Conservation (phyloP, 2,329 filamentous ascomycete species). For the Ciborinia camelliae region DNA sequence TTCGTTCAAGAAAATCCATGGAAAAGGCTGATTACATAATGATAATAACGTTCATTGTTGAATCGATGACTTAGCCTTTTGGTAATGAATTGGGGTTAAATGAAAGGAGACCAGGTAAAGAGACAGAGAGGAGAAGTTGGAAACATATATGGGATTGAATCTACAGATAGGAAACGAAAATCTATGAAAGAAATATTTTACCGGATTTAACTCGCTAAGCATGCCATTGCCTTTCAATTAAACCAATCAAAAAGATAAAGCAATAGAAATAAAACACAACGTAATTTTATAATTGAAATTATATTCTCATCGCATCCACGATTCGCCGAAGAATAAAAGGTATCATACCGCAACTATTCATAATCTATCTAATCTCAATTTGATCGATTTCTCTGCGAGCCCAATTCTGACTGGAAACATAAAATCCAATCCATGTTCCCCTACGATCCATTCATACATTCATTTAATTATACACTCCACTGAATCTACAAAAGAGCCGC, state of each 20-base stretch:
- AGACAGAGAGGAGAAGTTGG: too few relatives aligned
- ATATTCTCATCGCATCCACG: neutral
- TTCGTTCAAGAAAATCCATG: too few relatives aligned
- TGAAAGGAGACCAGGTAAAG: too few relatives aligned
- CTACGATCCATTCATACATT: neutral
- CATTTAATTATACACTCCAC: slow-evolving; percentile 12
- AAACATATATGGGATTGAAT: too few relatives aligned
- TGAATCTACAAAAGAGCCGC: slow-evolving; percentile 26
- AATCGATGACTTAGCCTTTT: too few relatives aligned
- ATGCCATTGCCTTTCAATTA: too few relatives aligned
- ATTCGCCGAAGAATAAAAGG: neutral
- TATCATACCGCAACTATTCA: slow-evolving; percentile 1
- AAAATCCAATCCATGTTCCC: slow-evolving; percentile 7
- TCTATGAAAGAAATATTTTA: too few relatives aligned
- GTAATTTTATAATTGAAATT: neutral
- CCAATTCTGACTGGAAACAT: slow-evolving; percentile 1
- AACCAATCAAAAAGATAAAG: neutral
- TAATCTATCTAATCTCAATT: neutral
- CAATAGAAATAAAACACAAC: neutral
- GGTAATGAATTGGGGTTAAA: too few relatives aligned
- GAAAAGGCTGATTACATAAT: too few relatives aligned
- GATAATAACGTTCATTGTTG: too few relatives aligned
- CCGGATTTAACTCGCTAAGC: too few relatives aligned
- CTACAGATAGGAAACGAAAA: too few relatives aligned
- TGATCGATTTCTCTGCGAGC: neutral